Conservation (phyloP, 164 flowering plant genomes). For the Hamamelis virginiana region DNA sequence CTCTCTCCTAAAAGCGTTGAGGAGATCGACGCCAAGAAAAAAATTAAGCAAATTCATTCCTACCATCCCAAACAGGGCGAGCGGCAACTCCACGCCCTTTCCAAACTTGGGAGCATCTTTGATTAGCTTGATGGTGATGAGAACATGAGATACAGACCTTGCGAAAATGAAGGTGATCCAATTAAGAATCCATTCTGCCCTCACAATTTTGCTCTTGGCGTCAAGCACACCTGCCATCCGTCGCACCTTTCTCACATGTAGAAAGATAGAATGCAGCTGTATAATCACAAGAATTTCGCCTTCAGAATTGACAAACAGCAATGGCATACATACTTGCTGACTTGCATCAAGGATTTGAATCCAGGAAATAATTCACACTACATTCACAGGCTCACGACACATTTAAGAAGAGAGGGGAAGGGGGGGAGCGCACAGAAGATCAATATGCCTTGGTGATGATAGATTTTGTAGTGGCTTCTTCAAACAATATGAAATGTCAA, state of each 20-base stretch:
- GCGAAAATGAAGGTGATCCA: slow-evolving; percentile 67
- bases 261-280: slow-evolving; percentile 90
- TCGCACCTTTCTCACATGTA: slow-evolving; percentile 76
- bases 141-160: slow-evolving; percentile 56
- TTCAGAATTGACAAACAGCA: not conserved
- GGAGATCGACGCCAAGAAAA: slow-evolving; percentile 78
- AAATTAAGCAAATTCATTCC: slow-evolving; percentile 87
- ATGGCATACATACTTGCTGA: too few species aligned
- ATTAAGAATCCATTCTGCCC: slow-evolving; percentile 72
- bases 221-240: slow-evolving; percentile 89
- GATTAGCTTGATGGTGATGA: slow-evolving; percentile 74
- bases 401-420: too few species aligned
- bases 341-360: not conserved
- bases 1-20: slow-evolving; percentile 64
- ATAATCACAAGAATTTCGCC: slow-evolving; percentile 3
- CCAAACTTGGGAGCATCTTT: slow-evolving; percentile 79
- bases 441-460: too few species aligned
- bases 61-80: slow-evolving; percentile 83
- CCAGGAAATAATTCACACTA: too few species aligned
- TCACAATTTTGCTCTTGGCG: slow-evolving; percentile 56
- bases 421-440: too few species aligned
- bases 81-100: slow-evolving; percentile 78
- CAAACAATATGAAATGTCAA: too few species aligned
- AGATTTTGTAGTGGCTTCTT: too few species aligned
- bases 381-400: too few species aligned